Conservation (phyloP, 2,329 filamentous ascomycete genomes). For the Penicillium paneum region DNA sequence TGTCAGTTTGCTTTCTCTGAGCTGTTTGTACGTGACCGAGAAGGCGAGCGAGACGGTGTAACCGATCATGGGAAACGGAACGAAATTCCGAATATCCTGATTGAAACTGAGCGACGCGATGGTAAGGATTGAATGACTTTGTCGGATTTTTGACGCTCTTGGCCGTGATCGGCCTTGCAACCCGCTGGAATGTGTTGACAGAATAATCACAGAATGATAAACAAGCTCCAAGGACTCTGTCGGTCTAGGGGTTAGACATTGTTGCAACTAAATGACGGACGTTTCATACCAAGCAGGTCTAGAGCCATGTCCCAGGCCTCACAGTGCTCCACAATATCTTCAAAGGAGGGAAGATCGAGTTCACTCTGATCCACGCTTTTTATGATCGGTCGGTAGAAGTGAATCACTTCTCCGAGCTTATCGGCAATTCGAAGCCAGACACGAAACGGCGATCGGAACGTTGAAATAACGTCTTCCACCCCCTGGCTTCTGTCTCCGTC, state of each 20-base stretch:
- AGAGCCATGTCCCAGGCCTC: neutral
- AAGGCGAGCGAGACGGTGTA: conserved; percentile 18
- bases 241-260: neutral
- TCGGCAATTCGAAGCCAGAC: conserved; percentile 14
- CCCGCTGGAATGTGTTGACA: conserved; percentile 12
- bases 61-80: conserved; percentile 15
- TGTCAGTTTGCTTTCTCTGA: conserved; percentile 10
- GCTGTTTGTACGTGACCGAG: conserved; percentile 17
- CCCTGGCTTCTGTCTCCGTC: conserved; percentile 17
- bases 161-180: conserved; percentile 11
- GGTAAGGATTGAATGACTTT: conserved; percentile 1
- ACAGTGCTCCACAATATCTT: conserved; percentile 3
- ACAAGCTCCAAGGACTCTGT: conserved; percentile 13
- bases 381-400: conserved; percentile 12
- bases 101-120: conserved; percentile 5
- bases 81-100: neutral
- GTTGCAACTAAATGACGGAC: neutral
- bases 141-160: conserved; percentile 5
- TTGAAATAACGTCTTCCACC: conserved; percentile 7
- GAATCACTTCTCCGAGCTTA: conserved; percentile 8
- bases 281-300: neutral
- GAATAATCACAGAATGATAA: conserved; percentile 15
- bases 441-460: conserved; percentile 14
- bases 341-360: conserved; percentile 1
- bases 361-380: conserved; percentile 4